A percentile compares a stretch with the other conserved stretches of the same genome.
Evolutionary conservation across 129 eudicot species (phyloP).

Genomic region (Heracleum sosnowskyi): DNA sequence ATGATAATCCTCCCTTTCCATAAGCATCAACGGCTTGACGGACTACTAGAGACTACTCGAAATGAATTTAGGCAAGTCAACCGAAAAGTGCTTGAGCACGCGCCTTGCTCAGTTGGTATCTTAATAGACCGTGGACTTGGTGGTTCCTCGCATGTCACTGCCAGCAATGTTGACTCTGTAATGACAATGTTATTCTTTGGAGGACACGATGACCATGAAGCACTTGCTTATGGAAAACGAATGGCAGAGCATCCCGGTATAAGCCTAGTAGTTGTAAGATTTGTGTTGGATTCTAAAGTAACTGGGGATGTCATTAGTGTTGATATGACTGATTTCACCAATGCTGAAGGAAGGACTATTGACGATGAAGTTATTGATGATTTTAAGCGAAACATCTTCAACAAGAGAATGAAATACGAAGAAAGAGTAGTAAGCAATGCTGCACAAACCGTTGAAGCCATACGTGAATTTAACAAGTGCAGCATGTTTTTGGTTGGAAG

Average conservation of each 20-base stretch:
- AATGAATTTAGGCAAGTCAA: constrained; percentile 53
- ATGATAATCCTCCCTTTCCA: constrained; percentile 79
- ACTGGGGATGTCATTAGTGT: constrained; percentile 24
- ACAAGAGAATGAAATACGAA: constrained; percentile 33
- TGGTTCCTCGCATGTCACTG: constrained; percentile 61
- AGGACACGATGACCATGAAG: constrained; percentile 91
- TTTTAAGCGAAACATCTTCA: constrained; percentile 31
- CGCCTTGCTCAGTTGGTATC: constrained; percentile 86
- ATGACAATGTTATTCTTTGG: constrained; percentile 74
- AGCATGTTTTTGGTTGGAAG: constrained; percentile 64
- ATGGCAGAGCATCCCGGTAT: constrained; percentile 98
- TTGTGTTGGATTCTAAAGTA: constrained; percentile 33
- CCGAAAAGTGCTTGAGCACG: constrained; percentile 60
- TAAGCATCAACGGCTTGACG: constrained; percentile 58
- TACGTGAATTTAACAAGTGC: constrained; percentile 31
- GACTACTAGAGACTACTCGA: constrained; percentile 60
- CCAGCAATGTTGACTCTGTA: constrained; percentile 62
- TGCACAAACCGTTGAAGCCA: constrained; percentile 21
- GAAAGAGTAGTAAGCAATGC: constrained; percentile 35
- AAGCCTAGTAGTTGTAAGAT: constrained; percentile 47
- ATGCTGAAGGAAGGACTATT: constrained; percentile 24
- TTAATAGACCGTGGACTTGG: constrained; percentile 90
- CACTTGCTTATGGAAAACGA: constrained; percentile 64
- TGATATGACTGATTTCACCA: constrained; percentile 29
- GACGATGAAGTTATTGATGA: constrained; percentile 52